phyloP scores from a whole-genome alignment of 352 stramenopile genomes.

The Globisporangium cederbergense region DNA sequence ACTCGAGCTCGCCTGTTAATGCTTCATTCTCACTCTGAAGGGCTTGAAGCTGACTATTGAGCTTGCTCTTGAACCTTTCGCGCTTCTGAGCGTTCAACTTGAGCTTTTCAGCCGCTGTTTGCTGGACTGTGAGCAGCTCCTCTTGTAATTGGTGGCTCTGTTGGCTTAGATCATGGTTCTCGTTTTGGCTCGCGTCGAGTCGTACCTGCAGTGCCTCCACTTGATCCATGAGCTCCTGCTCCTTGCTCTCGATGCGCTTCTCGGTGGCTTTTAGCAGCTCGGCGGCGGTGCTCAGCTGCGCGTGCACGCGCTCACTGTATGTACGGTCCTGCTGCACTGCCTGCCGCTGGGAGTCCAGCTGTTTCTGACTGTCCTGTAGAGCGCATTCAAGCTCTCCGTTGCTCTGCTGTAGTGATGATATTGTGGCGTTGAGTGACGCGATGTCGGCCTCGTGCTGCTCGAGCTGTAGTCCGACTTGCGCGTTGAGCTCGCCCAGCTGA shows the following conservation, averaged over 20 bases:
- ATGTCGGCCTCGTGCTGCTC: slow-evolving; percentile 71
- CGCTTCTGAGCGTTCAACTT: slow-evolving; percentile 26
- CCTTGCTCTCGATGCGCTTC: slow-evolving; percentile 39
- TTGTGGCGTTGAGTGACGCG: slow-evolving; percentile 34
- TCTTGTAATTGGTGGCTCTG: slow-evolving; percentile 19
- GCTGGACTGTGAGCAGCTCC: slow-evolving; percentile 19
- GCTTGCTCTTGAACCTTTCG: slow-evolving; percentile 20
- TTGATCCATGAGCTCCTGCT: slow-evolving; percentile 24
- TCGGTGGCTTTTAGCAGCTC: slow-evolving; percentile 60
- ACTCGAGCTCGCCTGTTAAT: slow-evolving; percentile 32
- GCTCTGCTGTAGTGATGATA: slow-evolving; percentile 30
- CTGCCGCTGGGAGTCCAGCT: slow-evolving; percentile 20
- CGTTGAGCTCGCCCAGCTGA: slow-evolving; percentile 64
- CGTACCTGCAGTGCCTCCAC: slow-evolving; percentile 19
- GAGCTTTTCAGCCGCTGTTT: neutral
- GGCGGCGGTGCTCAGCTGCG: slow-evolving; percentile 53
- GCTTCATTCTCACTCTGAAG: slow-evolving; percentile 22
- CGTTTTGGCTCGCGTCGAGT: slow-evolving; percentile 11
- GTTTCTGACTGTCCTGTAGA: slow-evolving; percentile 19
- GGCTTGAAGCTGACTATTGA: slow-evolving; percentile 26
- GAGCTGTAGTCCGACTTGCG: slow-evolving; percentile 62
- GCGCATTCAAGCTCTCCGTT: slow-evolving; percentile 34
- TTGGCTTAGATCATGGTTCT: slow-evolving; percentile 8
- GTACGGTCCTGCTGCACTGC: slow-evolving; percentile 37
- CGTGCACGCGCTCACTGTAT: slow-evolving; percentile 54